Base-by-base conservation (phyloP, 2,329 filamentous ascomycete species). In the Penicillium polonicum region DNA sequence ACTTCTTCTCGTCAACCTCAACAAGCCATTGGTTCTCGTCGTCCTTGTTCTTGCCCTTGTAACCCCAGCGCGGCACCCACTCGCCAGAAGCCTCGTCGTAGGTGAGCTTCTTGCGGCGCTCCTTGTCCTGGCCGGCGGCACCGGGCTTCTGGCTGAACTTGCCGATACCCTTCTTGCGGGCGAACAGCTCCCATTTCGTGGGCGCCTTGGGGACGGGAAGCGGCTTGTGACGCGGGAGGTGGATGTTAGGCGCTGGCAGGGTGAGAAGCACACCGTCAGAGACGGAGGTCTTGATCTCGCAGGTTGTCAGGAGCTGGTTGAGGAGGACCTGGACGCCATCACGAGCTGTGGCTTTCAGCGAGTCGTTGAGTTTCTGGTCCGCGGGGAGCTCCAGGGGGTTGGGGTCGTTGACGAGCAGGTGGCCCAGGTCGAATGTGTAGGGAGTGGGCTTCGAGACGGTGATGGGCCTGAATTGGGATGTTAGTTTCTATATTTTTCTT, bases 111-210 rank as follows among this genome's bases (percentile, higher is more conserved):
- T 79, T 79, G 62, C 74, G 71, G 41, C 85, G 83, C 83, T 77
- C 82, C 61, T 86, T 83, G 75, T 87, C 83, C 72, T 94, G 91
- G 65, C 89, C 67, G 10, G 71, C 69, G 7, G 68, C 73, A n/a
- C 76, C 77, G 19, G 75, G 69, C 56, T 71, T 85, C 65, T 85
- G 89, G 84, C 92, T 96, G 77, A 87, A 86, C 80, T 89, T 90
- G 79, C 78, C 78, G 52, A 99, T 97, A 55, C 94, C 94, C 83
- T 97, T 96, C 85, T 96, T 96, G 76, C 87, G 89, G 45, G 94
- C 94, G 79, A 99, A 99, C 70, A 88, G 86, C 80, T 96, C 88
- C 94, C 94, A 99, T 76, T 92, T 96, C 58, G 93, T 97, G 66
- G 88, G 88, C 57, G 88, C 81, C 79, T 92, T 94, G 65, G 87